Conservation (phyloP, 805 yeast genomes). For the Ogataea saltuana region DNA sequence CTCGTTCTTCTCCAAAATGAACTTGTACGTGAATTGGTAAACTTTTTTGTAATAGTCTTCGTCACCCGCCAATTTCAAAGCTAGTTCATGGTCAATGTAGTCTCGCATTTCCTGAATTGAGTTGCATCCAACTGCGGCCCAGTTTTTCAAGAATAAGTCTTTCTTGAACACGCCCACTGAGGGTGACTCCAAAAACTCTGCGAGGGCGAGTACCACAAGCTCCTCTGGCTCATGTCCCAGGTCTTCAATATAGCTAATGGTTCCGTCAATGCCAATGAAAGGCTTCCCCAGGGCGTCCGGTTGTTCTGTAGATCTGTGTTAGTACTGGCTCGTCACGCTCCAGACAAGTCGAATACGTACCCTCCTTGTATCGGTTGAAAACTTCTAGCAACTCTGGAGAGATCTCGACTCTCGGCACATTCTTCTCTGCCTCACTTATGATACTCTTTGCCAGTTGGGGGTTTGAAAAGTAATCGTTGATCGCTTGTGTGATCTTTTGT, state of each 20-base stretch:
- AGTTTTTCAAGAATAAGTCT: constrained; percentile 53
- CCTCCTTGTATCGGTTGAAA: constrained; percentile 36
- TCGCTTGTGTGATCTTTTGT: constrained; percentile 23
- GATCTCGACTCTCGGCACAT: constrained; percentile 1
- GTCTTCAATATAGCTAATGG: constrained; percentile 65
- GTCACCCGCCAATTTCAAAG: constrained; percentile 37
- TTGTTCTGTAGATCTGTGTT: constrained; percentile 10
- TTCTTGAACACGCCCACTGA: constrained; percentile 60
- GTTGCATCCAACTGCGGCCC: constrained; percentile 44
- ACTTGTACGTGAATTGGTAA: constrained; percentile 71
- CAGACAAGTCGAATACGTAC: constrained; percentile 12
- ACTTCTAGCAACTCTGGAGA: constrained; percentile 30
- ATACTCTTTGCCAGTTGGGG: constrained; percentile 18
- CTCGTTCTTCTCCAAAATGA: constrained; percentile 60
- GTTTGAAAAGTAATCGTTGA: constrained; percentile 28
- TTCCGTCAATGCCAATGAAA: constrained; percentile 74
- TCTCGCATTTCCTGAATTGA: constrained; percentile 50
- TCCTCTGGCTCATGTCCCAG: constrained; percentile 76
- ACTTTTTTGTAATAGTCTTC: constrained; percentile 50
- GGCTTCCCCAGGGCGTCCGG: constrained; percentile 30
- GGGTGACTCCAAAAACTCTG: constrained; percentile 67
- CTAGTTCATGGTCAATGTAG: constrained; percentile 35
- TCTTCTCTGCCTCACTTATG: constrained; percentile 4
- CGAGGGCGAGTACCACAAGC: constrained; percentile 64
- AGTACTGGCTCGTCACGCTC: neutral